Conservation (phyloP, 129 eudicot species). For the Glebionis coronaria region DNA sequence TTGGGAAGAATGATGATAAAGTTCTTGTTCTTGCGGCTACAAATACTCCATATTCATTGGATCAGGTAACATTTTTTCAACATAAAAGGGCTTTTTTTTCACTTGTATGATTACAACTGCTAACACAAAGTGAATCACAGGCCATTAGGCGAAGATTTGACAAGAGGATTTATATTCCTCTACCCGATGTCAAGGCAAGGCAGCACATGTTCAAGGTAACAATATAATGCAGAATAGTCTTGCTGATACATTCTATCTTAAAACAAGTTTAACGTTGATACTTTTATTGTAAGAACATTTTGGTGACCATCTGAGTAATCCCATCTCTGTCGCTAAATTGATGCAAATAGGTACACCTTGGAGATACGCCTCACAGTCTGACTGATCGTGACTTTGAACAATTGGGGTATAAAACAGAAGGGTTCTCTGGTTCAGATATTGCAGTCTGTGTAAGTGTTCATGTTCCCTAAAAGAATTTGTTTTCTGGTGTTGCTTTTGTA, state of each 20-base stretch:
- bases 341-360: constrained; percentile 47
- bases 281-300: no score
- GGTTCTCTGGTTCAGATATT: constrained; percentile 63
- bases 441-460: constrained; percentile 54
- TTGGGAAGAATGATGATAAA: constrained; percentile 57
- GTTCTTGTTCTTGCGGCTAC: constrained; percentile 84
- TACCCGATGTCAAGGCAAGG: constrained; percentile 56
- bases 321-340: not conserved
- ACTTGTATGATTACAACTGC: not conserved
- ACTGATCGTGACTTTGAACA: constrained; percentile 54
- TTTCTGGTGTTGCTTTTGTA: not conserved
- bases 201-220: constrained; percentile 63
- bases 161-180: constrained; percentile 60
- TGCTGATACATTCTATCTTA: not conserved
- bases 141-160: constrained; percentile 59
- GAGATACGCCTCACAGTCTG: constrained; percentile 55
- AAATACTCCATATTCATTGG: constrained; percentile 66
- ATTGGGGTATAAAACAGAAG: constrained; percentile 49
- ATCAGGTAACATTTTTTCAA: constrained; percentile 43
- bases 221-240: not conserved
- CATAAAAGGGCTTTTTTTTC: not conserved
- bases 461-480: not conserved
- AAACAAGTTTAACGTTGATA: no score
- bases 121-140: constrained; percentile 30
- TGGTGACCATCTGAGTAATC: no score